Conservation (phyloP, 2,329 filamentous ascomycete genomes). For the Berkeleyomyces rouxiae region DNA sequence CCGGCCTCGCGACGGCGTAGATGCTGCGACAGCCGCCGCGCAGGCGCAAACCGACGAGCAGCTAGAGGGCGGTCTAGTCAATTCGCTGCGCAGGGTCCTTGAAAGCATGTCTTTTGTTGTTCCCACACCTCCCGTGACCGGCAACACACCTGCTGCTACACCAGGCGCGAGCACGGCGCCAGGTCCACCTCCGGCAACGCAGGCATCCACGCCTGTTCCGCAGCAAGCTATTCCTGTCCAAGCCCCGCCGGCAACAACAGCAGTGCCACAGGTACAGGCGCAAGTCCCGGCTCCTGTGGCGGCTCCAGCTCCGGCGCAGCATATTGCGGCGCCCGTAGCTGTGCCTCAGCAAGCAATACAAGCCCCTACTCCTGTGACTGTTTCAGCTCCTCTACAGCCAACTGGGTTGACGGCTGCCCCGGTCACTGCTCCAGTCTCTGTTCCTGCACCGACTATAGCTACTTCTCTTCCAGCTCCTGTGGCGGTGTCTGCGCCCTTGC, state of each 20-base stretch:
- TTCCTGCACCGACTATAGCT: neutral
- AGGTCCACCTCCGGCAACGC: neutral
- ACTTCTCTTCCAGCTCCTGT: neutral
- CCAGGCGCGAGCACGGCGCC: neutral
- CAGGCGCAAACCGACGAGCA: constrained; percentile 21
- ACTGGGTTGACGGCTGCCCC: neutral
- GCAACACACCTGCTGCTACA: constrained; percentile 7
- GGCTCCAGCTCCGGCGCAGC: neutral
- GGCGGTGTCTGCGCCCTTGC: neutral
- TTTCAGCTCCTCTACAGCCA: too few species aligned
- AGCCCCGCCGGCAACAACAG: neutral
- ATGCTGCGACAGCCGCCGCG: constrained; percentile 17
- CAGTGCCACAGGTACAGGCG: neutral
- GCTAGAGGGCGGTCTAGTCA: constrained; percentile 27
- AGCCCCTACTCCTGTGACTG: neutral
- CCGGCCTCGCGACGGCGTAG: constrained; percentile 21
- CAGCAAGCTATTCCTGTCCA: neutral
- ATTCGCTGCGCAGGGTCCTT: constrained; percentile 25
- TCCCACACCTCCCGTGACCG: neutral
- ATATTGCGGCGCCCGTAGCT: neutral
- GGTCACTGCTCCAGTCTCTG: neutral
- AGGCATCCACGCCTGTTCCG: neutral
- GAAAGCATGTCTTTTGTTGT: constrained; percentile 22
- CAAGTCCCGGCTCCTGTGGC: neutral
- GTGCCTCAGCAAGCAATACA: neutral